phyloP scores from a whole-genome alignment of 192 early-diverging fungal species.

The Rhizoclosmatium globosum region DNA sequence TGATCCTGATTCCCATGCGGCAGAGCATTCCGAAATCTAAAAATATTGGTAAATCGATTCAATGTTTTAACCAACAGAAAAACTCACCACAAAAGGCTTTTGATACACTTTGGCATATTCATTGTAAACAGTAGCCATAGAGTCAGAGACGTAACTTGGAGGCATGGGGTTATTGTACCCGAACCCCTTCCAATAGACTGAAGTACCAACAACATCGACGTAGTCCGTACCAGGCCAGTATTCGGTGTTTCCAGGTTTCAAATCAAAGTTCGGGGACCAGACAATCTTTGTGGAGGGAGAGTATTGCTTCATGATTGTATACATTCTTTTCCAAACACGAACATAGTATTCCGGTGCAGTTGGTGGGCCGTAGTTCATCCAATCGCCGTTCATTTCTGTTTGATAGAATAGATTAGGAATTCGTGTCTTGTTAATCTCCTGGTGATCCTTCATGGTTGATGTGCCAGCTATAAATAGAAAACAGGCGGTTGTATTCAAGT shows the following conservation, averaged over 20 bases:
- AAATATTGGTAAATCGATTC: background rate
- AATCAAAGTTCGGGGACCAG: conserved; percentile 31
- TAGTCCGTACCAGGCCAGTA: conserved; percentile 23
- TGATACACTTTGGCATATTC: conserved; percentile 7
- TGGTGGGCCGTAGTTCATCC: conserved; percentile 28
- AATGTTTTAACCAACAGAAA: background rate
- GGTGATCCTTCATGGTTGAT: no score
- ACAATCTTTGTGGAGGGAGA: conserved; percentile 9
- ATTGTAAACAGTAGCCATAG: conserved; percentile 3
- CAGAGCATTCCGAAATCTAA: conserved; percentile 35
- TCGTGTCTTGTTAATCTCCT: no score
- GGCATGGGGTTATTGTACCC: conserved; percentile 6
- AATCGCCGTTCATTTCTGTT: conserved; percentile 24
- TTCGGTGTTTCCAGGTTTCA: background rate
- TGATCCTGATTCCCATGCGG: conserved; percentile 31
- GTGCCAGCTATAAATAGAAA: no score
- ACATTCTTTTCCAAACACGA: conserved; percentile 30
- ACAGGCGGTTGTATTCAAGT: no score
- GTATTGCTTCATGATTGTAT: conserved; percentile 20
- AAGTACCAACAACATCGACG: conserved; percentile 28
- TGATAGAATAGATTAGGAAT: no score
- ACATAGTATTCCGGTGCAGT: background rate
- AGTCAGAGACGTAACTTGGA: background rate
- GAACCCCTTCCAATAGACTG: conserved; percentile 35
- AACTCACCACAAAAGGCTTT: conserved; percentile 14